Conservation (phyloP, 768 basidiomycete genomes). For the Psilocybe subaeruginosa region DNA sequence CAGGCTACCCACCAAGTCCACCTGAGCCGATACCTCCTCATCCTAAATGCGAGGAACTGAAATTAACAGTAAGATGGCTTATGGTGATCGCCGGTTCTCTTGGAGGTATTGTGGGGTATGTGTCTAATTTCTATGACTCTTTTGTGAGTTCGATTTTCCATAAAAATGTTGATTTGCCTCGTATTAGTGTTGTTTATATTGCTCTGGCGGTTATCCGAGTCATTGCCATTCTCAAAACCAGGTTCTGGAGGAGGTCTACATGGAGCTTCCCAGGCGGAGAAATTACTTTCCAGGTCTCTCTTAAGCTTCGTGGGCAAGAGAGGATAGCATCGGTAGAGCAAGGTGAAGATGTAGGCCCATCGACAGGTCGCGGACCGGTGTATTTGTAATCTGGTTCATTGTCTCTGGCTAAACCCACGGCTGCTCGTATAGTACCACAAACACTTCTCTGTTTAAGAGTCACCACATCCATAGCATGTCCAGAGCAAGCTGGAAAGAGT, state of each 20-base stretch:
- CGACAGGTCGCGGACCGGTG: not conserved
- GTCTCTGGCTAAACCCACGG: too few relatives aligned
- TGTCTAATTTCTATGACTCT: not conserved
- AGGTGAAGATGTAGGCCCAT: not conserved
- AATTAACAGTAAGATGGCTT: not conserved
- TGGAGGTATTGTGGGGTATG: constrained; percentile 3
- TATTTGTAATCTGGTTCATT: not conserved
- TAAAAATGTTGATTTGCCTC: not conserved
- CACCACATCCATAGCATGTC: too few relatives aligned
- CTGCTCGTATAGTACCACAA: too few relatives aligned
- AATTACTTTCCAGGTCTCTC: not conserved
- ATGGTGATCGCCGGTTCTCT: not conserved
- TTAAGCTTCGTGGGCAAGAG: constrained; percentile 1
- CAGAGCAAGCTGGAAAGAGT: too few relatives aligned
- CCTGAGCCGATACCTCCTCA: not conserved
- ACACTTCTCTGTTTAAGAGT: too few relatives aligned
- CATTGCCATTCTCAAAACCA: not conserved
- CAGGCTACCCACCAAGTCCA: not conserved
- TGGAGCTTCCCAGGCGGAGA: not conserved
- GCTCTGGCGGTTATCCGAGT: not conserved
- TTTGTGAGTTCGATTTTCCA: not conserved
- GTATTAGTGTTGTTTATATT: not conserved
- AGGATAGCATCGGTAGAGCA: not conserved
- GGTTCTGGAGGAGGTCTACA: not conserved
- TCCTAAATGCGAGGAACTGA: not conserved